A percentile compares a stretch with the other conserved stretches of the same genome.
phyloP scores from a whole-genome alignment of 228 moss, liverwort and hornwort genomes.

The Sphagnum fallax region DNA sequence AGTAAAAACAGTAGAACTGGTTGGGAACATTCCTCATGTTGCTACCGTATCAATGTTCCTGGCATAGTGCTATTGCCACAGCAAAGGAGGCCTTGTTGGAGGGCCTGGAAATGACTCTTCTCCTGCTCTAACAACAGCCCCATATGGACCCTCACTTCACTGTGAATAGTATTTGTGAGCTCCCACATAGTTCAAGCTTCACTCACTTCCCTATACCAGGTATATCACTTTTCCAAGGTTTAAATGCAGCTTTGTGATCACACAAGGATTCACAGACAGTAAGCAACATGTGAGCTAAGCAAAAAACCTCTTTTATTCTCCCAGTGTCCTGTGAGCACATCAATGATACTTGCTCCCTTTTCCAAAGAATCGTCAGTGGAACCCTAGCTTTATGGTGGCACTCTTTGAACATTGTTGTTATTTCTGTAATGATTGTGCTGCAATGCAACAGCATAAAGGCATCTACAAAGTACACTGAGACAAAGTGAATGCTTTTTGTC shows the following conservation, averaged over 20 bases:
- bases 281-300: slow-evolving; percentile 61
- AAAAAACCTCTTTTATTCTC: slow-evolving; percentile 53
- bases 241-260: slow-evolving; percentile 43
- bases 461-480: neutral
- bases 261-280: slow-evolving; percentile 43
- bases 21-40: slow-evolving; percentile 73
- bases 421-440: slow-evolving; percentile 85
- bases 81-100: slow-evolving; percentile 51
- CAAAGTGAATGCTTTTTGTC: neutral
- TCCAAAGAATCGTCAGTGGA: slow-evolving; percentile 70
- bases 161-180: slow-evolving; percentile 74
- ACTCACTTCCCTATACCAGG: slow-evolving; percentile 58
- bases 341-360: slow-evolving; percentile 71
- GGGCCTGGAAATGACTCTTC: slow-evolving; percentile 60
- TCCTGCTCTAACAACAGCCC: slow-evolving; percentile 68
- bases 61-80: slow-evolving; percentile 89
- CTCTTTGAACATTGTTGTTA: slow-evolving; percentile 82
- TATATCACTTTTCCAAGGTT: slow-evolving; percentile 58
- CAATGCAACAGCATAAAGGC: neutral
- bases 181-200: slow-evolving; percentile 64
- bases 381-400: slow-evolving; percentile 59
- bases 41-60: slow-evolving; percentile 82
- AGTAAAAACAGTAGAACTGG: slow-evolving; percentile 59
- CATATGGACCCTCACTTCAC: slow-evolving; percentile 64
- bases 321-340: slow-evolving; percentile 70